These are phyloP conservation scores for Perkinsus olseni DNA, from an alignment of 169 alveolate genomes.

Conservation along the genomic window DNA sequence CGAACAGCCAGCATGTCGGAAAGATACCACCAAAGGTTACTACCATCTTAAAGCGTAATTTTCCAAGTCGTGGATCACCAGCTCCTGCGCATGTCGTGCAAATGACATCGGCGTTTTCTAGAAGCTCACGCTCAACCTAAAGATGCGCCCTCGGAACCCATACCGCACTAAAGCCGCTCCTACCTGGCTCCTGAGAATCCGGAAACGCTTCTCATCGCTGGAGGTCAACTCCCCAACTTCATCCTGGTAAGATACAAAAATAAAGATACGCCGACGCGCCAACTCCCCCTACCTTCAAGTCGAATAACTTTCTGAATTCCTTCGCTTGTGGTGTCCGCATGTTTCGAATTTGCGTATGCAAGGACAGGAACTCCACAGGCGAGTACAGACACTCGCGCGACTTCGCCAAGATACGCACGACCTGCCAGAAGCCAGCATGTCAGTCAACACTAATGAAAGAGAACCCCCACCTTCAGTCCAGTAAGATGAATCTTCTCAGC, in stretches of 20 bases:
- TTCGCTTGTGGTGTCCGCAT: conserved; percentile 41
- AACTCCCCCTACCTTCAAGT: conserved; percentile 59
- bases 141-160: no score
- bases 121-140: conserved; percentile 68
- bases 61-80: conserved; percentile 80
- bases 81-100: conserved; percentile 79
- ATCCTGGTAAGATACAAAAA: background rate
- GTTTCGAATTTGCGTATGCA: conserved; percentile 72
- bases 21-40: background rate
- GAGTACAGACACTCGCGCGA: conserved; percentile 72
- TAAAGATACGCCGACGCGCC: no score
- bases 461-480: conserved; percentile 73
- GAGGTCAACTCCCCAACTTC: conserved; percentile 48
- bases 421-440: background rate
- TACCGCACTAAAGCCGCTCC: background rate
- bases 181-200: conserved; percentile 45
- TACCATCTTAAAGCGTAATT: conserved; percentile 54
- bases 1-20: background rate
- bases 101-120: conserved; percentile 52
- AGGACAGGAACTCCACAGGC: conserved; percentile 69
- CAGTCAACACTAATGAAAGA: conserved; percentile 21
- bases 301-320: conserved; percentile 42
- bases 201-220: conserved; percentile 67
- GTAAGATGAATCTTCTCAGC: conserved; percentile 83
- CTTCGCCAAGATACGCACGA: conserved; percentile 25